Evolutionary conservation across 2,329 filamentous ascomycete genomes (phyloP).

Genomic region (Colletotrichum cereale): DNA sequence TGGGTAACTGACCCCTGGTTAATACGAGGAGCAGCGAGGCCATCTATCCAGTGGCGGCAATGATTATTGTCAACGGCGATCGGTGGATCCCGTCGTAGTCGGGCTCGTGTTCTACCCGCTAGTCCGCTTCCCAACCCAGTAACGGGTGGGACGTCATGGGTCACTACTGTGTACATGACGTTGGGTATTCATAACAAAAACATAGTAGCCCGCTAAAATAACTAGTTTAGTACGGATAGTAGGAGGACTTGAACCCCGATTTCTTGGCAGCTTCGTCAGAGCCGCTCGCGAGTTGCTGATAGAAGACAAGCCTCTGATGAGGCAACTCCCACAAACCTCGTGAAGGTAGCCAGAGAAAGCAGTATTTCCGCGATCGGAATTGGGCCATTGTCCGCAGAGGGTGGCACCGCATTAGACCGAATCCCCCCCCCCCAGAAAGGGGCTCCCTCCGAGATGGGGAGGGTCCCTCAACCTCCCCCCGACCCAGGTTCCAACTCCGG

Average conservation of each 20-base stretch:
- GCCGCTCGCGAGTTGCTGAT: too few relatives aligned
- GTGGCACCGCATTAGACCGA: too few relatives aligned
- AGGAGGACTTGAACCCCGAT: too few relatives aligned
- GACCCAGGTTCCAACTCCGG: neutral
- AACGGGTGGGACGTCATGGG: neutral
- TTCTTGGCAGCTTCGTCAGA: neutral
- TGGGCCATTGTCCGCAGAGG: too few relatives aligned
- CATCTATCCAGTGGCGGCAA: conserved; percentile 7
- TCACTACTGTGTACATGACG: too few relatives aligned
- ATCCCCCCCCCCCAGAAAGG: neutral
- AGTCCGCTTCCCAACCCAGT: neutral
- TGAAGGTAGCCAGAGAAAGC: neutral
- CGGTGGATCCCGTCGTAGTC: conserved; percentile 12
- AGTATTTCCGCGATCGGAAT: neutral
- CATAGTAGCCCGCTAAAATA: too few relatives aligned
- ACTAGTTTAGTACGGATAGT: too few relatives aligned
- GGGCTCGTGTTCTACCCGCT: conserved; percentile 30
- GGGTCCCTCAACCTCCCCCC: neutral
- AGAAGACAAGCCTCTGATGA: neutral
- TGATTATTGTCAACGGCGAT: conserved; percentile 30
- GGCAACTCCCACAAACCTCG: neutral
- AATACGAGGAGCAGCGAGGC: conserved; percentile 22
- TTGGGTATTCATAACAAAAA: neutral
- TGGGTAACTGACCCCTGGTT: neutral
- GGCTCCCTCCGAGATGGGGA: neutral